A percentile compares a stretch with the other conserved stretches of the same genome.
These are phyloP conservation scores for Cairneyella variabilis DNA, from an alignment of 495 filamentous ascomycete genomes.

Conservation along the genomic window DNA sequence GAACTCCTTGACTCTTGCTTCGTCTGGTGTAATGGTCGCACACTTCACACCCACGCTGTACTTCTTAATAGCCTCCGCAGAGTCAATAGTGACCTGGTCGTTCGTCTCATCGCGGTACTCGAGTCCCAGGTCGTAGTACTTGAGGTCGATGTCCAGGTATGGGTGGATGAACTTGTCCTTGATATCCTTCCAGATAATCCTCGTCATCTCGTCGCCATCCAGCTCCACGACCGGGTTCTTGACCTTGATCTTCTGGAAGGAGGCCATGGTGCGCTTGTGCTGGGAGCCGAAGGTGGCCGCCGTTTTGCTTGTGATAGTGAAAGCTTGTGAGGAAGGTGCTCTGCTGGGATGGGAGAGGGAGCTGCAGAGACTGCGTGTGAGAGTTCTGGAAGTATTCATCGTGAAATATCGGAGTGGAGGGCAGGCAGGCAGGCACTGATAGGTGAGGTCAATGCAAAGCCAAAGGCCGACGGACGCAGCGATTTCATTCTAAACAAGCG, in stretches of 20 bases:
- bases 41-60: constrained; percentile 99
- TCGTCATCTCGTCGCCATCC: constrained; percentile 99
- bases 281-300: constrained; percentile 13
- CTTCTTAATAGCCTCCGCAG: constrained; percentile 97
- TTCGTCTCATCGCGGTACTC: constrained; percentile 94
- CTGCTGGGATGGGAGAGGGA: neutral
- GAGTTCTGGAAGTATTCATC: constrained; percentile 27
- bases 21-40: constrained; percentile 97
- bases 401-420: constrained; percentile 12
- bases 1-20: constrained; percentile 94
- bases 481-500: too few species aligned
- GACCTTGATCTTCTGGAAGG: constrained; percentile 79
- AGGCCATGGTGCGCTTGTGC: constrained; percentile 22
- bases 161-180: constrained; percentile 96
- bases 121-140: constrained; percentile 97
- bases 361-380: constrained; percentile 15
- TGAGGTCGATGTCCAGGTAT: constrained; percentile 94
- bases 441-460: neutral
- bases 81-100: constrained; percentile 90
- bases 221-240: constrained; percentile 96
- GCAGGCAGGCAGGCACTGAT: neutral
- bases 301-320: neutral
- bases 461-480: too few species aligned
- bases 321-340: neutral
- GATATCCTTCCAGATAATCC: constrained; percentile 98